phyloP scores from a whole-genome alignment of 306 rosid genomes.

The Trifolium repens region DNA sequence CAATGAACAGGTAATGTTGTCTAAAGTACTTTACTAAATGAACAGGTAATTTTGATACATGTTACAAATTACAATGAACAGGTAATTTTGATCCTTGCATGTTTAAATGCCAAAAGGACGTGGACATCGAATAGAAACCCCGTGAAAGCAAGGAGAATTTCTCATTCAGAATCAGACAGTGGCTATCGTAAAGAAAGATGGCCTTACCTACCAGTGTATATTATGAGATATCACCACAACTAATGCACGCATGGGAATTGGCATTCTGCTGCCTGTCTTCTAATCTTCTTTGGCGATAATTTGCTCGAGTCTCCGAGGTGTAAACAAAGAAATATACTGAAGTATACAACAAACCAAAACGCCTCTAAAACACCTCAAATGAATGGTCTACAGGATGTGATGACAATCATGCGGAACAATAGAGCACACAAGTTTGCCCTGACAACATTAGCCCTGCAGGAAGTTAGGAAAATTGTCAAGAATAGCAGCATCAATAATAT shows the following conservation, averaged over 20 bases:
- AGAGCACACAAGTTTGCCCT: not conserved
- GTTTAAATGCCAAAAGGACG: slow-evolving; percentile 13
- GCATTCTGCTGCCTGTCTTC: too few relatives aligned
- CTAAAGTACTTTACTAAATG: too few relatives aligned
- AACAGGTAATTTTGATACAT: too few relatives aligned
- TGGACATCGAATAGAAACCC: not conserved
- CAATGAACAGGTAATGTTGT: not conserved
- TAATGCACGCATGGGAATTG: not conserved
- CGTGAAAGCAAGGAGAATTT: slow-evolving; percentile 4
- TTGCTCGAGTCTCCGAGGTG: not conserved
- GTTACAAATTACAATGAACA: not conserved
- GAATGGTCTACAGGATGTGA: slow-evolving; percentile 4
- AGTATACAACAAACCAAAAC: slow-evolving; percentile 11
- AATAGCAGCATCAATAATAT: not conserved
- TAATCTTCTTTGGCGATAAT: not conserved
- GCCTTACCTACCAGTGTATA: slow-evolving; percentile 11
- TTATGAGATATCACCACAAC: slow-evolving; percentile 1
- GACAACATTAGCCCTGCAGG: slow-evolving; percentile 2
- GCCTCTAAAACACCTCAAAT: not conserved
- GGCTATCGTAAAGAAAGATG: not conserved
- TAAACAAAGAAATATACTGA: not conserved
- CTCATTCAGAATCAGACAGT: slow-evolving; percentile 12
- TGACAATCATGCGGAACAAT: slow-evolving; percentile 9
- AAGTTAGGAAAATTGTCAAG: slow-evolving; percentile 12
- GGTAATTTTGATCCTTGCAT: slow-evolving; percentile 18